phyloP scores from a whole-genome alignment of 73 alveolate genomes.

The Tetrahymena thermophila region DNA sequence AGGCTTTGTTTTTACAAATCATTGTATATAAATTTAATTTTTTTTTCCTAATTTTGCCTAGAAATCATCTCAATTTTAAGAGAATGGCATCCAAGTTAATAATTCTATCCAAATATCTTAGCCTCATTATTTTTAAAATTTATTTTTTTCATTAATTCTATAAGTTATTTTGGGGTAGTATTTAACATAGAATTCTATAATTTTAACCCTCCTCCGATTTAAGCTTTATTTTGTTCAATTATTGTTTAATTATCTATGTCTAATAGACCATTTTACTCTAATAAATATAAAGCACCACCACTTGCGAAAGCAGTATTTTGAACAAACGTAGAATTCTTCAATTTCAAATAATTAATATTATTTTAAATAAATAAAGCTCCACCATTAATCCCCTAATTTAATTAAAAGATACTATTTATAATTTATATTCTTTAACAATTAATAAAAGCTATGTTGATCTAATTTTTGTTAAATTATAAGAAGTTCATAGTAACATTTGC shows the following conservation, averaged over 20 bases:
- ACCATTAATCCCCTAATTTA: neutral
- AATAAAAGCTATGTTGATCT: too few relatives aligned
- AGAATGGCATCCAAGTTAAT: neutral
- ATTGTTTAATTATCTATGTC: neutral
- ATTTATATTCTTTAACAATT: too few relatives aligned
- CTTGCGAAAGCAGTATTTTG: neutral
- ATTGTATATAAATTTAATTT: too few relatives aligned
- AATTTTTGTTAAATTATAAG: too few relatives aligned
- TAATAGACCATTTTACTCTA: neutral
- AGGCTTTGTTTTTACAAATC: too few relatives aligned
- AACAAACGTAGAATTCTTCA: neutral
- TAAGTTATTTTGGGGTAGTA: neutral
- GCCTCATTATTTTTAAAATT: neutral
- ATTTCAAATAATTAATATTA: too few relatives aligned
- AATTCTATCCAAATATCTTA: neutral
- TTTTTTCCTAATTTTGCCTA: neutral
- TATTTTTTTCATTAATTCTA: too few relatives aligned
- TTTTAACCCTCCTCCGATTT: neutral
- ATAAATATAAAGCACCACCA: neutral
- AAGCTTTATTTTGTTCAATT: neutral
- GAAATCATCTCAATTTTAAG: too few relatives aligned
- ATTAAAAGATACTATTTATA: neutral
- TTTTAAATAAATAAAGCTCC: neutral
- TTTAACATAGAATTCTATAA: neutral
- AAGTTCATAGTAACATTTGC: neutral